These are phyloP conservation scores for Plasmodium reichenowi DNA, from an alignment of 169 alveolate species.

Conservation along the genomic window DNA sequence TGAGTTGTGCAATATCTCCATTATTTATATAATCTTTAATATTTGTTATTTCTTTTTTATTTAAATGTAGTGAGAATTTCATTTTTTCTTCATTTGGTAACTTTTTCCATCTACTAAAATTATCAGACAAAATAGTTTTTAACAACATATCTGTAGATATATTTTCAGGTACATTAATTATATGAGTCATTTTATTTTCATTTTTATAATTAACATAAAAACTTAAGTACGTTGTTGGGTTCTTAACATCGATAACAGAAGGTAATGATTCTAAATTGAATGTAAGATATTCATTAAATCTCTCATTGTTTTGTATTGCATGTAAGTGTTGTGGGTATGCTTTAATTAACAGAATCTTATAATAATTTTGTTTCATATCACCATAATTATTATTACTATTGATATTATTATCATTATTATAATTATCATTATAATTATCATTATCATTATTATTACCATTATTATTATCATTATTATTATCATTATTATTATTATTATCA, in stretches of 20 bases:
- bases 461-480: too few relatives aligned
- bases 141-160: slow-evolving; percentile 48
- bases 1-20: slow-evolving; percentile 35
- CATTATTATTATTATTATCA: too few relatives aligned
- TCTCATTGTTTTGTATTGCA: slow-evolving; percentile 30
- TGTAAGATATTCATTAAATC: slow-evolving; percentile 20
- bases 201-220: slow-evolving; percentile 62
- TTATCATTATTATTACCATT: too few relatives aligned
- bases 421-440: too few relatives aligned
- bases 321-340: slow-evolving; percentile 57
- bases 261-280: slow-evolving; percentile 46
- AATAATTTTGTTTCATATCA: too few relatives aligned
- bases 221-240: slow-evolving; percentile 32
- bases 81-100: slow-evolving; percentile 63
- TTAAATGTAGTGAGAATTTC: slow-evolving; percentile 19
- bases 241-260: slow-evolving; percentile 46
- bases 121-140: slow-evolving; percentile 36
- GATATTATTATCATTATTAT: too few relatives aligned
- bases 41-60: slow-evolving; percentile 44
- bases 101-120: slow-evolving; percentile 59
- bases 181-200: slow-evolving; percentile 51
- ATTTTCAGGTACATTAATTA: slow-evolving; percentile 58
- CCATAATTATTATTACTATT: too few relatives aligned
- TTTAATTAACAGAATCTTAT: slow-evolving; percentile 36
- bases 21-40: slow-evolving; percentile 27